Percentiles rank a stretch among this genome's conserved stretches.
These are phyloP conservation scores for Fusarium tuaranense DNA, from an alignment of 2,329 filamentous ascomycete species.

Conservation along the genomic window DNA sequence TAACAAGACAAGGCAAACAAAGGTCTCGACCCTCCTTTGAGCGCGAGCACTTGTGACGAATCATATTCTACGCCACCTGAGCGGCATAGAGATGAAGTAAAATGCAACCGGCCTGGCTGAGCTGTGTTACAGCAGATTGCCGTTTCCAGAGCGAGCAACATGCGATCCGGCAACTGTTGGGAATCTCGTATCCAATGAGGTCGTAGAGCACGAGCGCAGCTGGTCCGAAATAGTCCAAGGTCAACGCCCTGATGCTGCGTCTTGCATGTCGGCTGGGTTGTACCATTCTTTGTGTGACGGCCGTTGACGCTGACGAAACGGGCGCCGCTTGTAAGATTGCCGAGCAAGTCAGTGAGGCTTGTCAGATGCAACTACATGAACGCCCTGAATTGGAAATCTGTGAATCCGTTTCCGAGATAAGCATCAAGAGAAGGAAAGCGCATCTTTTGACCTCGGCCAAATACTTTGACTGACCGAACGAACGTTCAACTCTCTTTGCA, in stretches of 20 bases:
- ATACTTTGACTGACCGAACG: not conserved
- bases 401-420: conserved; percentile 9
- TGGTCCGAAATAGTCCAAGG: not conserved
- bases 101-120: conserved; percentile 9
- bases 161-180: conserved; percentile 9
- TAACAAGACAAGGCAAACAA: conserved; percentile 9
- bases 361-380: conserved; percentile 27
- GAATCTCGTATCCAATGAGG: conserved; percentile 14
- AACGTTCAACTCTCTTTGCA: not conserved
- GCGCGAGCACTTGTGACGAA: conserved; percentile 32
- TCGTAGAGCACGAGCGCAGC: conserved; percentile 12
- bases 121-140: conserved; percentile 23
- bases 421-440: not conserved
- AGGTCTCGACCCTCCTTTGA: conserved; percentile 17
- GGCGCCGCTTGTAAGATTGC: conserved; percentile 6
- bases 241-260: not conserved
- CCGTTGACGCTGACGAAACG: conserved; percentile 12
- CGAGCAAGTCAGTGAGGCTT: not conserved
- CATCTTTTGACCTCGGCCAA: not conserved
- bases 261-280: conserved; percentile 7
- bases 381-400: conserved; percentile 9
- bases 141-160: conserved; percentile 14
- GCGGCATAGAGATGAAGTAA: conserved; percentile 6
- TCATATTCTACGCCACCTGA: conserved; percentile 35
- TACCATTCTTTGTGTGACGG: conserved; percentile 15